Conservation (phyloP, 2,329 filamentous ascomycete species). For the Plenodomus tracheiphilus region DNA sequence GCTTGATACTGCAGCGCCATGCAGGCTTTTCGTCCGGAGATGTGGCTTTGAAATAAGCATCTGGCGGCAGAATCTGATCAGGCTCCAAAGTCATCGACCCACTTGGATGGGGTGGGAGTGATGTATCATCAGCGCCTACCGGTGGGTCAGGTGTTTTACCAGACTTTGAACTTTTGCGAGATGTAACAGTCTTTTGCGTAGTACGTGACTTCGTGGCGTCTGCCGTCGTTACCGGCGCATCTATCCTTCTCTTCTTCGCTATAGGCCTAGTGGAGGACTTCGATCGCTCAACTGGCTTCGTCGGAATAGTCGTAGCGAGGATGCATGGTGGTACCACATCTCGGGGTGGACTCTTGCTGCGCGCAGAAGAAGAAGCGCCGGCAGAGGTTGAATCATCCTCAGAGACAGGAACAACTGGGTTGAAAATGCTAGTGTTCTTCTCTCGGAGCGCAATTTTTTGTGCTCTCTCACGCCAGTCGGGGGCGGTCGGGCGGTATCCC, state of each 20-base stretch:
- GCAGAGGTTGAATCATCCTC: background rate
- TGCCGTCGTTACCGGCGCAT: background rate
- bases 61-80: constrained; percentile 22
- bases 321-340: background rate
- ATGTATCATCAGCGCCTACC: background rate
- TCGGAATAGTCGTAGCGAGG: background rate
- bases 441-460: background rate
- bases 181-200: background rate
- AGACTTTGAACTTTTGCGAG: background rate
- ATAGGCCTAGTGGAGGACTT: background rate
- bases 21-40: constrained; percentile 16
- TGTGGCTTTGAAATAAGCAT: constrained; percentile 23
- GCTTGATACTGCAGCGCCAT: constrained; percentile 33
- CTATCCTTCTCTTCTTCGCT: background rate
- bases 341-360: background rate
- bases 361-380: background rate
- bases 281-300: background rate
- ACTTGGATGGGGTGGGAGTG: constrained; percentile 10
- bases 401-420: background rate
- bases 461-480: constrained; percentile 3
- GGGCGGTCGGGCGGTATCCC: constrained; percentile 6
- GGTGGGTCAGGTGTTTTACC: background rate
- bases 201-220: background rate
- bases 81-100: constrained; percentile 20
- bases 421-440: background rate